A percentile compares a stretch with the other conserved stretches of the same genome.
phyloP scores from a whole-genome alignment of 2,329 filamentous ascomycete genomes.

The Ascochyta clinopodiicola region DNA sequence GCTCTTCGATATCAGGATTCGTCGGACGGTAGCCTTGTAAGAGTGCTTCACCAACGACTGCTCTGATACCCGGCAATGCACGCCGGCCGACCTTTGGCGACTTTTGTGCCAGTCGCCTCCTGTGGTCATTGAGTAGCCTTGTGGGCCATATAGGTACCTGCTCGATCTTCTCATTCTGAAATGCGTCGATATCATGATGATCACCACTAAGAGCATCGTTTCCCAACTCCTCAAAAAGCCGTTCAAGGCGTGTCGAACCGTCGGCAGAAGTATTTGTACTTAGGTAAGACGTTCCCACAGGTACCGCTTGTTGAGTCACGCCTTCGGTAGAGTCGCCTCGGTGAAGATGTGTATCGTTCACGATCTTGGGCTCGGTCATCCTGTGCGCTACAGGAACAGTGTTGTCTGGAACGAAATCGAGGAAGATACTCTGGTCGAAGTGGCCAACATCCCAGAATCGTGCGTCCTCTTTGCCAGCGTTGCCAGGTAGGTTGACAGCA shows the following conservation, averaged over 20 bases:
- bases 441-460: conserved; percentile 29
- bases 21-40: conserved; percentile 13
- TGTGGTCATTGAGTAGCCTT: conserved; percentile 26
- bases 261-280: neutral
- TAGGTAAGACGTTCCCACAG: neutral
- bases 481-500: conserved; percentile 26
- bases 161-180: neutral
- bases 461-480: conserved; percentile 21
- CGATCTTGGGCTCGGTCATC: neutral
- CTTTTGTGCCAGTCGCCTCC: conserved; percentile 10
- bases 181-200: neutral
- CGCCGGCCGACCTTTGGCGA: neutral
- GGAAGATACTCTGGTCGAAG: conserved; percentile 20
- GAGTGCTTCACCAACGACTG: conserved; percentile 16
- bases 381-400: conserved; percentile 9
- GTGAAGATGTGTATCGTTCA: neutral
- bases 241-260: conserved; percentile 1
- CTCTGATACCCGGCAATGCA: conserved; percentile 12
- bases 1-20: conserved; percentile 1
- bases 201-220: conserved; percentile 2
- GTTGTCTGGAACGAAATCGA: conserved; percentile 22
- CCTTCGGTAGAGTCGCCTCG: neutral
- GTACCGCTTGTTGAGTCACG: neutral
- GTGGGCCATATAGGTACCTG: conserved; percentile 17
- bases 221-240: conserved; percentile 9